A percentile compares a stretch with the other conserved stretches of the same genome.
Conservation (phyloP, 805 yeast species). For the Wickerhamiella parazyma region DNA sequence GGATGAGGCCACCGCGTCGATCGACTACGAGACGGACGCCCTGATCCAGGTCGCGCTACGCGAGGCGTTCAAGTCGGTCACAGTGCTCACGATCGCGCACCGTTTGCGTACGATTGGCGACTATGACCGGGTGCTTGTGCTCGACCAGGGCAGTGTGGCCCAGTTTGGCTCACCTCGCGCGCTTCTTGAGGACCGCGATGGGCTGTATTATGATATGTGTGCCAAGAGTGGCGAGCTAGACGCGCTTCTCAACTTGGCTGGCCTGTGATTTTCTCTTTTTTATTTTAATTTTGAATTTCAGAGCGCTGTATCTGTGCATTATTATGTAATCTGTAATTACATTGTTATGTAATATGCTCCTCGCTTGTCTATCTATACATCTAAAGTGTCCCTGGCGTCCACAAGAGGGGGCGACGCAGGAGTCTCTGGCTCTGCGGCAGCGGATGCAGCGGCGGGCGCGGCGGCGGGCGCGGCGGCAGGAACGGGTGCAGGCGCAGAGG, state of each 20-base stretch:
- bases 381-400: not conserved
- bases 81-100: constrained; percentile 80
- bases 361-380: not conserved
- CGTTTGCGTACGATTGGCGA: constrained; percentile 60
- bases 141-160: constrained; percentile 64
- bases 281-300: not conserved
- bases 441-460: not conserved
- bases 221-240: constrained; percentile 85
- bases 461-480: not conserved
- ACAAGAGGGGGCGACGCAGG: not conserved
- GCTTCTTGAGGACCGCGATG: constrained; percentile 36
- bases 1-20: constrained; percentile 65
- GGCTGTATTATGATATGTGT: constrained; percentile 59
- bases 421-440: not conserved
- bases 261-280: not conserved
- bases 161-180: constrained; percentile 64
- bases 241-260: constrained; percentile 28
- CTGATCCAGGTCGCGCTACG: constrained; percentile 64
- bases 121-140: constrained; percentile 65
- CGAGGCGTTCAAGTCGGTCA: constrained; percentile 54
- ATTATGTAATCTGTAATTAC: too few species aligned
- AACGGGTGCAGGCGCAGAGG: too few species aligned
- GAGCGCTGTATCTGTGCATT: not conserved
- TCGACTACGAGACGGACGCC: constrained; percentile 78
- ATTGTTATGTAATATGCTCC: too few species aligned